Percentiles rank a stretch among this genome's conserved stretches.
Evolutionary conservation across 2,329 filamentous ascomycete genomes (phyloP).

Genomic region (Fusarium xylarioides): DNA sequence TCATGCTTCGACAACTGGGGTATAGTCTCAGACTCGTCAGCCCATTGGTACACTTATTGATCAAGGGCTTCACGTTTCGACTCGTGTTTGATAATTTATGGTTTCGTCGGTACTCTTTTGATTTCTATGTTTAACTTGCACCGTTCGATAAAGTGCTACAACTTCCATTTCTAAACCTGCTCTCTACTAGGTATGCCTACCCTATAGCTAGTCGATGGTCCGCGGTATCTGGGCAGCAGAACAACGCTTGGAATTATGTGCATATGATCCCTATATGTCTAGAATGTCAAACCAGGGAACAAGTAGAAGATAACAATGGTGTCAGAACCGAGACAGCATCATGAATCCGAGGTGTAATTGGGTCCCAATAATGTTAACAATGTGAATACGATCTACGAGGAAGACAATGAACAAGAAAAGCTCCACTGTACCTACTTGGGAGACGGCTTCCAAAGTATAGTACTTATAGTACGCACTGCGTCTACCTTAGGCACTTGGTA

Average conservation of each 20-base stretch:
- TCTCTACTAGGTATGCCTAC: background rate
- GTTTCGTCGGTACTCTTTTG: background rate
- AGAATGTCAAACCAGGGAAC: background rate
- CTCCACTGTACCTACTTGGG: background rate
- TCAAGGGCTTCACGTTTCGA: background rate
- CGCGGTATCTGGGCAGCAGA: background rate
- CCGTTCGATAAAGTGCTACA: background rate
- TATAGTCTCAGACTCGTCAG: constrained; percentile 10
- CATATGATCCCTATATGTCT: background rate
- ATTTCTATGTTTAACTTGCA: background rate
- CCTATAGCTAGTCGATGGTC: background rate
- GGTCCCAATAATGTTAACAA: background rate
- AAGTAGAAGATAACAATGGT: background rate
- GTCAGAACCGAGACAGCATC: background rate
- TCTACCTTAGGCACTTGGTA: background rate
- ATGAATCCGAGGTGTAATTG: background rate
- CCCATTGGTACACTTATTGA: background rate
- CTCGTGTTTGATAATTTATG: background rate
- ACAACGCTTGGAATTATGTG: background rate
- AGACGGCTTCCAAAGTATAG: background rate
- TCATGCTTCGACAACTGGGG: constrained; percentile 19
- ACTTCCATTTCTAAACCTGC: background rate
- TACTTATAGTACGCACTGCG: background rate
- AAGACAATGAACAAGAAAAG: background rate
- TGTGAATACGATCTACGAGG: background rate